Percentiles rank a stretch among this genome's conserved stretches.
These are phyloP conservation scores for Xylariaceae sp. DNA, from an alignment of 2,329 filamentous ascomycete species.

Conservation along the genomic window DNA sequence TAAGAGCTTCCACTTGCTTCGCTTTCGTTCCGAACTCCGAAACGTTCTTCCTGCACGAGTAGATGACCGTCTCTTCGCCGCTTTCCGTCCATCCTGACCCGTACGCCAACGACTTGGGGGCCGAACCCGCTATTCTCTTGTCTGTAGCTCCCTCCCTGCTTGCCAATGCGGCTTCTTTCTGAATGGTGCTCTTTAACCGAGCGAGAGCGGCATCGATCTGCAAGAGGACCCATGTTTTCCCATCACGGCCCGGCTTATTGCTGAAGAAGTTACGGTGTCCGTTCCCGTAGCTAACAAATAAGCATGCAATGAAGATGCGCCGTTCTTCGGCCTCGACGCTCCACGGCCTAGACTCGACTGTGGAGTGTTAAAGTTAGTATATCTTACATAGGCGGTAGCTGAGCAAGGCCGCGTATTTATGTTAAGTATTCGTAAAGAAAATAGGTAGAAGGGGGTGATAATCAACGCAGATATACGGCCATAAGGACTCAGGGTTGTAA, in stretches of 20 bases:
- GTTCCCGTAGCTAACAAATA: slow-evolving; percentile 7
- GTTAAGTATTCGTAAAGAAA: too few relatives aligned
- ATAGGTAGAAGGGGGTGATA: too few relatives aligned
- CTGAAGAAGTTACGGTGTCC: slow-evolving; percentile 1
- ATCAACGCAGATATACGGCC: too few relatives aligned
- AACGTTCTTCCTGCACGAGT: neutral
- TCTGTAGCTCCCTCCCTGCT: neutral
- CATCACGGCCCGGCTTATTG: slow-evolving; percentile 1
- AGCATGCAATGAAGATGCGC: slow-evolving; percentile 1
- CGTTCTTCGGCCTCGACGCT: neutral
- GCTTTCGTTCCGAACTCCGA: neutral
- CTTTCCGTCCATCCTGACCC: neutral
- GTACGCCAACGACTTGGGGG: neutral
- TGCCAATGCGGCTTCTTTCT: neutral
- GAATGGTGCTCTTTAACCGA: neutral
- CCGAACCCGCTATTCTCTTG: neutral
- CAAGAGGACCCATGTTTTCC: neutral
- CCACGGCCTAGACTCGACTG: neutral
- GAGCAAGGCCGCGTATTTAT: too few relatives aligned
- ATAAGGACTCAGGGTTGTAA: too few relatives aligned
- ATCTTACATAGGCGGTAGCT: neutral
- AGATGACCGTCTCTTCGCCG: too few relatives aligned
- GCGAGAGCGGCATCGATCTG: neutral
- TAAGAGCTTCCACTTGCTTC: neutral
- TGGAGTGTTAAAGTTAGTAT: neutral